Evolutionary conservation across 352 stramenopile species (phyloP).

Genomic region (Globisporangium okanoganense): DNA sequence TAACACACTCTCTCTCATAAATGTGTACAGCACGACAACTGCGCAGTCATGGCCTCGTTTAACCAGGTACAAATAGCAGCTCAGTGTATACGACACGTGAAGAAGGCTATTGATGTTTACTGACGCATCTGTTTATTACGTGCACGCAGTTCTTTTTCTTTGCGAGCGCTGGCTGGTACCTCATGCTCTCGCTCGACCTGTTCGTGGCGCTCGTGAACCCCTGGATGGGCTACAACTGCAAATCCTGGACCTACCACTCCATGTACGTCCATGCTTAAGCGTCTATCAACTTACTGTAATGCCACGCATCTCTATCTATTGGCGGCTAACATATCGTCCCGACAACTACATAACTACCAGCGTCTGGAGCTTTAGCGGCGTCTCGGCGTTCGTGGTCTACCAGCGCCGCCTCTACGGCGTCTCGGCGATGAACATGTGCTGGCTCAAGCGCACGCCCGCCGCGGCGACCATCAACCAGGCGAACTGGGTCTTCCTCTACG

Average conservation of each 20-base stretch:
- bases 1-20: neutral
- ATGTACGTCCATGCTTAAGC: slow-evolving; percentile 40
- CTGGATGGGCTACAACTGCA: slow-evolving; percentile 87
- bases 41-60: slow-evolving; percentile 50
- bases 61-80: slow-evolving; percentile 38
- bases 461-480: slow-evolving; percentile 45
- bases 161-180: slow-evolving; percentile 65
- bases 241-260: slow-evolving; percentile 77
- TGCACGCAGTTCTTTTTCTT: slow-evolving; percentile 65
- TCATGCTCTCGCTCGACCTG: slow-evolving; percentile 82
- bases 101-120: neutral
- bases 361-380: slow-evolving; percentile 67
- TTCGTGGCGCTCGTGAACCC: slow-evolving; percentile 84
- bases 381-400: slow-evolving; percentile 57
- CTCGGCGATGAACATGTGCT: slow-evolving; percentile 75
- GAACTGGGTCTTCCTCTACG: slow-evolving; percentile 71
- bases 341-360: slow-evolving; percentile 19
- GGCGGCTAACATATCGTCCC: neutral
- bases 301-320: neutral
- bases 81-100: neutral
- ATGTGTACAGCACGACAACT: slow-evolving; percentile 26
- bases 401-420: slow-evolving; percentile 58
- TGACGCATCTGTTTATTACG: neutral
- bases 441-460: slow-evolving; percentile 50
- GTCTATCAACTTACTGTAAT: neutral